These are phyloP conservation scores for Penicillium pancosmium DNA, from an alignment of 495 filamentous ascomycete species.

Conservation along the genomic window DNA sequence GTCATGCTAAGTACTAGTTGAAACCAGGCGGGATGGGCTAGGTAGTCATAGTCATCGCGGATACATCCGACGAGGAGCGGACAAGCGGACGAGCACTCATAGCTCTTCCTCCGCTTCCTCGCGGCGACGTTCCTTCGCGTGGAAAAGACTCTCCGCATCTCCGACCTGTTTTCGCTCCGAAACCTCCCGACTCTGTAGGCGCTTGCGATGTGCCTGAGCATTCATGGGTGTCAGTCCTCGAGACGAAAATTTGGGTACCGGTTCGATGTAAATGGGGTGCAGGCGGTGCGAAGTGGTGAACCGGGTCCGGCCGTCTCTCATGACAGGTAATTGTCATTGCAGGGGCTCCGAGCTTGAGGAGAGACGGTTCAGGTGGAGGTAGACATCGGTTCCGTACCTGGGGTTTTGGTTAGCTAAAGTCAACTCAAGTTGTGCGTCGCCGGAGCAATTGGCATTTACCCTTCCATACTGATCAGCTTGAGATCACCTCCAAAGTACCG, in stretches of 20 bases:
- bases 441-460: conserved; percentile 62
- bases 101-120: conserved; percentile 25
- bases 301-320: conserved; percentile 69
- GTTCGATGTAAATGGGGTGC: conserved; percentile 43
- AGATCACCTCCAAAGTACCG: conserved; percentile 96
- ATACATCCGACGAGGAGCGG: neutral
- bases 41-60: neutral
- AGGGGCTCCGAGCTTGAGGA: conserved; percentile 95
- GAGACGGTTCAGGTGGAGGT: conserved; percentile 93
- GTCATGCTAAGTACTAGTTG: neutral
- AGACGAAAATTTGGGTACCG: conserved; percentile 49
- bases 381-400: conserved; percentile 97
- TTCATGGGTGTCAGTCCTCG: conserved; percentile 87
- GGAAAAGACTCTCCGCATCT: conserved; percentile 68
- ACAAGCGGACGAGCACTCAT: conserved; percentile 7
- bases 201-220: conserved; percentile 55
- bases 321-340: conserved; percentile 98
- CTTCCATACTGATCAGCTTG: conserved; percentile 99
- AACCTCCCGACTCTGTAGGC: conserved; percentile 66
- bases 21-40: neutral
- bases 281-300: conserved; percentile 50
- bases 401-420: neutral
- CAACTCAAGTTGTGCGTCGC: no score
- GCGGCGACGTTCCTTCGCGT: conserved; percentile 31
- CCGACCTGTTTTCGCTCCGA: conserved; percentile 86